phyloP scores from a whole-genome alignment of 257 asterid genomes.

The Capsicum chinense region DNA sequence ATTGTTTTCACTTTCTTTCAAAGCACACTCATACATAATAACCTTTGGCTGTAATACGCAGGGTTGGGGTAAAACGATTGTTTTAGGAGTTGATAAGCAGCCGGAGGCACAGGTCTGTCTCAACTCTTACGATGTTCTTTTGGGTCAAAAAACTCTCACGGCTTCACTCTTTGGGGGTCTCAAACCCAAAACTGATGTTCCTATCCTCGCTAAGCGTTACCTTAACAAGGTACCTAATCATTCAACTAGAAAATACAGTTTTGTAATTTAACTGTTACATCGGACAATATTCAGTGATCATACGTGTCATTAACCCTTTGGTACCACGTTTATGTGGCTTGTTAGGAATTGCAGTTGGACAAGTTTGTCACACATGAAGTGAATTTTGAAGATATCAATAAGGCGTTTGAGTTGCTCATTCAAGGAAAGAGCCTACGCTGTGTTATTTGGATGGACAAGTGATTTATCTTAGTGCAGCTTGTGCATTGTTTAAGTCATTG shows the following conservation, averaged over 20 bases:
- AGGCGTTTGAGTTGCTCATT: constrained; percentile 69
- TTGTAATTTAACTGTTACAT: not conserved
- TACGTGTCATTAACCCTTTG: not conserved
- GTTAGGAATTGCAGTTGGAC: constrained; percentile 73
- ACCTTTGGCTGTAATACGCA: constrained; percentile 28
- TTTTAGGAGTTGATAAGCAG: constrained; percentile 71
- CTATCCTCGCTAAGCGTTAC: constrained; percentile 62
- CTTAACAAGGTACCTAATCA: constrained; percentile 54
- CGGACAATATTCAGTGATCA: not conserved
- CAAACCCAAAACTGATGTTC: constrained; percentile 78
- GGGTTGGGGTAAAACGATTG: constrained; percentile 93
- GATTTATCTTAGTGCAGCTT: constrained; percentile 18
- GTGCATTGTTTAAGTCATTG: not conserved
- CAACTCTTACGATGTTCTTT: constrained; percentile 51
- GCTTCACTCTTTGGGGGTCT: constrained; percentile 77
- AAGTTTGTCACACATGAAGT: constrained; percentile 87
- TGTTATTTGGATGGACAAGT: constrained; percentile 90
- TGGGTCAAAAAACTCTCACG: constrained; percentile 47
- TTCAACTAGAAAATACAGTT: not conserved
- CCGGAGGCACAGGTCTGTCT: constrained; percentile 55
- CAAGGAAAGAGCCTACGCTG: constrained; percentile 80
- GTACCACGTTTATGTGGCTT: constrained; percentile 17
- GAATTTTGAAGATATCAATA: constrained; percentile 63
- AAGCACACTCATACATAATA: no score
- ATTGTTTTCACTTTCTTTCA: no score